These are phyloP conservation scores for Aphanomyces astaci DNA, from an alignment of 352 stramenopile genomes.

Conservation along the genomic window DNA sequence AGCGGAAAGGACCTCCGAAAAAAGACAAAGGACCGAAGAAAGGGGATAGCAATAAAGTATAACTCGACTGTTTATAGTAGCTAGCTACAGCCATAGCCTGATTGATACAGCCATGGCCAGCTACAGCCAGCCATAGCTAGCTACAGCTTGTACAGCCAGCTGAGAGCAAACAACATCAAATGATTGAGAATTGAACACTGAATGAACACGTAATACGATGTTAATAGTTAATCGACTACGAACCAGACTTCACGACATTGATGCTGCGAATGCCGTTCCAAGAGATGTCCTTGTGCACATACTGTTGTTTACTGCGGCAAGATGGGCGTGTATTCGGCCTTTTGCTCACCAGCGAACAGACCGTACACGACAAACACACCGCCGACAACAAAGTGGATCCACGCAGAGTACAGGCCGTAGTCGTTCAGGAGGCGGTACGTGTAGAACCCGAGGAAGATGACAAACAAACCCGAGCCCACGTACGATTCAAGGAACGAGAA, in stretches of 20 bases:
- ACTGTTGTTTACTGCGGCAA: constrained; percentile 18
- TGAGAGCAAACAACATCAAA: too few relatives aligned
- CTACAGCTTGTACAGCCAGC: too few relatives aligned
- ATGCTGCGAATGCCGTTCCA: too few relatives aligned
- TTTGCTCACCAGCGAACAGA: constrained; percentile 13
- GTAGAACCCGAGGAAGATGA: constrained; percentile 25
- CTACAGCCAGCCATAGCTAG: too few relatives aligned
- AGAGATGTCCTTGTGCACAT: too few relatives aligned
- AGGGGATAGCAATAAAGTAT: constrained; percentile 9
- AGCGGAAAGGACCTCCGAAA: constrained; percentile 53
- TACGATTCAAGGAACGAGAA: constrained; percentile 18
- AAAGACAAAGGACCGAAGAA: background rate
- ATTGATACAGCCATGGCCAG: too few relatives aligned
- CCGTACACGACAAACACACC: constrained; percentile 21
- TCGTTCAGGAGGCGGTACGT: constrained; percentile 23
- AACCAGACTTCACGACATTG: too few relatives aligned
- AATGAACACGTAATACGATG: too few relatives aligned
- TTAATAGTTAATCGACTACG: too few relatives aligned
- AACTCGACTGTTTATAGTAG: too few relatives aligned
- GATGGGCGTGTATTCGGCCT: constrained; percentile 19
- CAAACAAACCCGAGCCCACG: constrained; percentile 19
- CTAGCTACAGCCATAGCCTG: too few relatives aligned
- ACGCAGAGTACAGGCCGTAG: constrained; percentile 19
- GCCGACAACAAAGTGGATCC: constrained; percentile 21
- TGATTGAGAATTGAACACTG: too few relatives aligned